Evolutionary conservation across 2,329 filamentous ascomycete species (phyloP), one percentile per base, ranked within the genome.

Genomic region (Cladosporium sp.): DNA sequence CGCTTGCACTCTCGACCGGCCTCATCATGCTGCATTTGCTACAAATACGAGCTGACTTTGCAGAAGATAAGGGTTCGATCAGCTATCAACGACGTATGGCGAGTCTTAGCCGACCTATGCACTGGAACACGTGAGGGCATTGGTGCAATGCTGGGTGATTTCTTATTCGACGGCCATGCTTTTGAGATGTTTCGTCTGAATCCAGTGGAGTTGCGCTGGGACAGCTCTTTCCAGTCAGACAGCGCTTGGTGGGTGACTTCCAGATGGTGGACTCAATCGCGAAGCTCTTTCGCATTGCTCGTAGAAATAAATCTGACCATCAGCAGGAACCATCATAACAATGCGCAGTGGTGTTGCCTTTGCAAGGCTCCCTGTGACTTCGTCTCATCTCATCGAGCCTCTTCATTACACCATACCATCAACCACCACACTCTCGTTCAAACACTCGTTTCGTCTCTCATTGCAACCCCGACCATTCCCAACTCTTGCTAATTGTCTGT

Each of bases 381-480:
- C 35, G 8, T 65, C 56, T 35, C 63, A 29, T 65, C 56, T 31
- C 56, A n/a, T 37, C 52, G 29, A 33, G 44, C n/a, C 52, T 57
- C 53, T 50, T 16, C 58, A 46, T 49, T 56, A 66, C 64, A 46
- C 56, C 49, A 29, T 46, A 55, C 31, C 44, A 62, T 46, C 59
- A 37, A 62, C 35, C 70, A 67, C 23, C 61, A 66, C 67, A 68
- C 56, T 62, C 67, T 67, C 67, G 68, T 70, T 67, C 64, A 66
- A 68, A 31, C 68, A 59, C 58, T 56, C 63, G 59, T 56, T 62
- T 67, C 67, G 66, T 55, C 11, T 55, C 52, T 58, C 72, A 74
- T 75, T 66, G 68, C 72, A 73, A 72, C 50, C 66, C 56, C 69
- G 56, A 67, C 72, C 74, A 76, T 76, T 74, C 68, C 67, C 73